A percentile compares a stretch with the other conserved stretches of the same genome.
phyloP scores from a whole-genome alignment of 1,139 yeast genomes.

The Taphrina sp. region DNA sequence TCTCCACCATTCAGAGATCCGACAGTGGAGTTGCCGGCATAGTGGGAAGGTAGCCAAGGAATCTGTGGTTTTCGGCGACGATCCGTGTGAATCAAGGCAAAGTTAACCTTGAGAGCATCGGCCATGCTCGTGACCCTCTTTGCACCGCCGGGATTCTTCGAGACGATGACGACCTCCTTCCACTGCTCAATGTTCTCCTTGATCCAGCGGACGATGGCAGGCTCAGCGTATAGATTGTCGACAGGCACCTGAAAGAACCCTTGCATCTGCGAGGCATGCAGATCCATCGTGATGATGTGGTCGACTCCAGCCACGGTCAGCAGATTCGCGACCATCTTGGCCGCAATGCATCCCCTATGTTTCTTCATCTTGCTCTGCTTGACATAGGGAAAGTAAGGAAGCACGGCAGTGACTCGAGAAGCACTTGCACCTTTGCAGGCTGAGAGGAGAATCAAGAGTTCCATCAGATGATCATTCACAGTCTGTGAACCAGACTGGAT shows the following conservation, averaged over 20 bases:
- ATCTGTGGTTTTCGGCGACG: constrained; percentile 78
- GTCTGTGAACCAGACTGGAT: constrained; percentile 81
- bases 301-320: constrained; percentile 98
- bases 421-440: constrained; percentile 99
- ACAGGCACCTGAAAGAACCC: constrained; percentile 97
- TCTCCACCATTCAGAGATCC: constrained; percentile 22
- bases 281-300: constrained; percentile 96
- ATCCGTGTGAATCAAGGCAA: constrained; percentile 98
- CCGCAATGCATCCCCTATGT: constrained; percentile 97
- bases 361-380: constrained; percentile 97
- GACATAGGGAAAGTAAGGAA: constrained; percentile 96
- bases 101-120: constrained; percentile 88
- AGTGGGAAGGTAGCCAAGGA: constrained; percentile 44
- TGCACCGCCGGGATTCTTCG: constrained; percentile 98
- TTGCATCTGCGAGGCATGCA: constrained; percentile 97
- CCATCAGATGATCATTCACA: constrained; percentile 96
- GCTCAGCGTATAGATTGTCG: constrained; percentile 93
- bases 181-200: constrained; percentile 83
- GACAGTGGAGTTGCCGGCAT: constrained; percentile 37
- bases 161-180: constrained; percentile 81
- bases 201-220: constrained; percentile 95
- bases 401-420: constrained; percentile 71
- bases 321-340: constrained; percentile 93
- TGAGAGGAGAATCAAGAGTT: constrained; percentile 80
- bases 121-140: constrained; percentile 93